These are phyloP conservation scores for Gossypium herbaceum DNA, from an alignment of 345 rosid genomes.

Conservation along the genomic window DNA sequence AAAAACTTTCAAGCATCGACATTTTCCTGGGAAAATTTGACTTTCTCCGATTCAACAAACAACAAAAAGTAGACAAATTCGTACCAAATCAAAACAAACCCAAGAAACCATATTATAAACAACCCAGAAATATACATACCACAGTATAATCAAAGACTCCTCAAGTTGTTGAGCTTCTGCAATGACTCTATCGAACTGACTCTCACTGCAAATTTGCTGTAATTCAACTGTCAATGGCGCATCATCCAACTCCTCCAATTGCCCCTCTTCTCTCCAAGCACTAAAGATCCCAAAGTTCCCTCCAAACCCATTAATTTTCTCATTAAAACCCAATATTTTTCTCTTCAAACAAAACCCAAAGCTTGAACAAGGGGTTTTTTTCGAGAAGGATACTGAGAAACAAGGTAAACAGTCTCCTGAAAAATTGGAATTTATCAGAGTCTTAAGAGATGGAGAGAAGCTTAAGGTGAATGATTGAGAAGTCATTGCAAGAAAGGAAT, in stretches of 20 bases:
- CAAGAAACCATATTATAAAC: neutral
- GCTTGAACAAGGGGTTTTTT: slow-evolving; percentile 10
- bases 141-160: slow-evolving; percentile 58
- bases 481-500: slow-evolving; percentile 14
- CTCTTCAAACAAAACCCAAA: slow-evolving; percentile 16
- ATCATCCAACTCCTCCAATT: slow-evolving; percentile 48
- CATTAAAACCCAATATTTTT: slow-evolving; percentile 7
- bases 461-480: slow-evolving; percentile 29
- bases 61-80: slow-evolving; percentile 5
- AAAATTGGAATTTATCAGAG: slow-evolving; percentile 23
- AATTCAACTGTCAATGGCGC: slow-evolving; percentile 61
- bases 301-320: slow-evolving; percentile 26
- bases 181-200: slow-evolving; percentile 66
- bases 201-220: slow-evolving; percentile 51
- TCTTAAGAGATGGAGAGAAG: slow-evolving; percentile 30
- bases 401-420: slow-evolving; percentile 17
- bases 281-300: slow-evolving; percentile 20
- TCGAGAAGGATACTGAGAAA: slow-evolving; percentile 15
- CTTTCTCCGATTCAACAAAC: slow-evolving; percentile 9
- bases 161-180: slow-evolving; percentile 70
- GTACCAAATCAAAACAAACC: neutral
- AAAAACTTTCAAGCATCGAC: neutral
- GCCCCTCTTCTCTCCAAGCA: slow-evolving; percentile 35
- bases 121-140: slow-evolving; percentile 39
- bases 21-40: neutral